Evolutionary conservation across 768 basidiomycete genomes (phyloP).

Genomic region (Naganishia randhawae): DNA sequence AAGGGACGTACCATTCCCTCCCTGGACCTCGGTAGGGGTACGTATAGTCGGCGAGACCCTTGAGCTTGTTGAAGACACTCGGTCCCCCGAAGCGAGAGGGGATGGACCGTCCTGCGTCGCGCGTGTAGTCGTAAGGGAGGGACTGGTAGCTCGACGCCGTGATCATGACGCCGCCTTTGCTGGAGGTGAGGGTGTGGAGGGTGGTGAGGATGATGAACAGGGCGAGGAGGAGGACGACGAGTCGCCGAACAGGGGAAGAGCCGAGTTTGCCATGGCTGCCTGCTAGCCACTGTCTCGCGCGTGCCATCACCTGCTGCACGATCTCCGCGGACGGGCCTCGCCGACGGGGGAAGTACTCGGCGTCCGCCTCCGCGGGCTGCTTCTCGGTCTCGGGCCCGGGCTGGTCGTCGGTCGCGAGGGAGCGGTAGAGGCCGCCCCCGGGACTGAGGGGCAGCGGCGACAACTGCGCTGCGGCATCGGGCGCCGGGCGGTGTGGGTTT

Average conservation of each 20-base stretch:
- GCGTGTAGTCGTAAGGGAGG: slow-evolving; percentile 4
- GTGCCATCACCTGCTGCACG: background rate
- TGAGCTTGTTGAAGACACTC: background rate
- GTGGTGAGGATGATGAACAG: background rate
- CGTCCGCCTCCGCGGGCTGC: background rate
- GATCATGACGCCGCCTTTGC: background rate
- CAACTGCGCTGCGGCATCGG: background rate
- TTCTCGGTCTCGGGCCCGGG: background rate
- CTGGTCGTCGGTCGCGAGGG: background rate
- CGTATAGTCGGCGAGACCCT: slow-evolving; percentile 2
- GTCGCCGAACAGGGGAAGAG: background rate
- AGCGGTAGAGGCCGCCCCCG: slow-evolving; percentile 6
- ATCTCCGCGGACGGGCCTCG: background rate
- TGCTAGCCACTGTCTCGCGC: background rate
- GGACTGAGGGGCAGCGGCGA: slow-evolving; percentile 7
- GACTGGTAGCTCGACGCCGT: background rate
- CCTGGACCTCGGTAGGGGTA: background rate
- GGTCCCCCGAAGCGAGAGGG: background rate
- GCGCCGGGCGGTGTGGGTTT: no score
- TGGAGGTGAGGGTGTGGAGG: background rate
- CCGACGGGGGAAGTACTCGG: background rate
- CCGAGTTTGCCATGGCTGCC: background rate
- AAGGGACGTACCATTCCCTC: slow-evolving; percentile 4
- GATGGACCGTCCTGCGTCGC: background rate
- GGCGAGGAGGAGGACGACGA: background rate